Evolutionary conservation across 352 stramenopile species (phyloP).

Genomic region (Paralagenidium karlingii): DNA sequence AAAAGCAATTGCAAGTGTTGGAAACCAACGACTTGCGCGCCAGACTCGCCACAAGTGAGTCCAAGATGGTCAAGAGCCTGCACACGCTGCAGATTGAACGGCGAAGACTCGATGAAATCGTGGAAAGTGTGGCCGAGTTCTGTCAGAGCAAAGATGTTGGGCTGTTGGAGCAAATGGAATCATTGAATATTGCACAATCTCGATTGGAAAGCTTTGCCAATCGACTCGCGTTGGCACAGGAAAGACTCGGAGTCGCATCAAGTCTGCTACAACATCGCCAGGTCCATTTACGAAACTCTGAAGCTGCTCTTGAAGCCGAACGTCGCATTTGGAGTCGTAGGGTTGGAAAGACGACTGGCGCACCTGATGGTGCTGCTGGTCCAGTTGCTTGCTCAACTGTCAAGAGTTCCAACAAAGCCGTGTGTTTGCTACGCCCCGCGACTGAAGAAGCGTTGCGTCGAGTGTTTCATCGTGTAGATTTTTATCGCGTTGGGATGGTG

Average conservation of each 20-base stretch:
- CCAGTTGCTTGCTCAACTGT: slow-evolving; percentile 2
- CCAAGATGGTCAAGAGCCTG: slow-evolving; percentile 32
- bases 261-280: slow-evolving; percentile 34
- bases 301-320: slow-evolving; percentile 38
- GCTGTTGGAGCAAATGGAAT: slow-evolving; percentile 38
- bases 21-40: slow-evolving; percentile 12
- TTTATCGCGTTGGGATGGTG: slow-evolving; percentile 46
- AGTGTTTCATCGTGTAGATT: slow-evolving; percentile 55
- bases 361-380: neutral
- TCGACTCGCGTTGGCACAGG: slow-evolving; percentile 18
- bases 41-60: slow-evolving; percentile 12
- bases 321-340: slow-evolving; percentile 17
- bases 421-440: slow-evolving; percentile 17
- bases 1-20: slow-evolving; percentile 17
- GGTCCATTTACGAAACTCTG: slow-evolving; percentile 41
- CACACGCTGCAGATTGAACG: slow-evolving; percentile 33
- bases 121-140: slow-evolving; percentile 27
- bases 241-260: slow-evolving; percentile 26
- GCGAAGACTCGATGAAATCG: slow-evolving; percentile 23
- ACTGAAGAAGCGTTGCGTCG: slow-evolving; percentile 37
- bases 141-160: slow-evolving; percentile 17
- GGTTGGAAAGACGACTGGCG: neutral
- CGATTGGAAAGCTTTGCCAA: slow-evolving; percentile 26
- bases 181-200: slow-evolving; percentile 10
- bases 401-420: neutral